Evolutionary conservation across 306 rosid species (phyloP), one percentile per base, ranked within the genome.

Genomic region (Carpinus viminea): DNA sequence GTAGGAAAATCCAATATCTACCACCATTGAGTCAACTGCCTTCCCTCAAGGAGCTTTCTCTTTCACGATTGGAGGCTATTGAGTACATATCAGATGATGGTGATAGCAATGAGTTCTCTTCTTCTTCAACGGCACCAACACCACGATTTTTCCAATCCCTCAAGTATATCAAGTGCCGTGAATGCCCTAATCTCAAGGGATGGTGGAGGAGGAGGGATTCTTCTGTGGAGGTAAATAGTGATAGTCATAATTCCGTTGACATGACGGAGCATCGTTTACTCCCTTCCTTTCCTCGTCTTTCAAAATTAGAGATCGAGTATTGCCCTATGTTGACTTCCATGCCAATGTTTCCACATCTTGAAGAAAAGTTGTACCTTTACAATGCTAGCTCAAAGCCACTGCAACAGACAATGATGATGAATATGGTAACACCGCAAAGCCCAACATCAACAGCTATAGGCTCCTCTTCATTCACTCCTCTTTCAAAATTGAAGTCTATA

Each of bases 101-200:
- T n/a, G 11, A 9, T 12, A 7, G 20, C 0, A 56, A 8, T 26
- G 16, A 21, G 34, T 57, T 11, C 15, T 20, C 11, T 64, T 8
- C 43, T 34, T 62, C 70, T 31, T 64, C 5, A 31, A 15, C 56
- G 60, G 24, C 24, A 10, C 26, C 26, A 55, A 3, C n/a, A 18
- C 9, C 26, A 55, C n/a, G n/a, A n/a, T 75, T 79, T 68, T 79
- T 80, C 48, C 87, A 77, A 18, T 80, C 85, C 52, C 34, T 77
- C 43, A 62, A 69, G 74, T 0, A 0, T 0, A 0, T 59, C 5
- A 0, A 0, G 0, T 16, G 21, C 15, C 0, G 0, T 8, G 0
- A 0, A 0, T 84, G 84, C 47, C 13, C 28, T 1, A 54, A 34
- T 21, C 74, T 84, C 0, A 77, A 48, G 53, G 85, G 87, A 13